Evolutionary conservation across 257 asterid genomes (phyloP).

Genomic region (Penstemon eatonii): DNA sequence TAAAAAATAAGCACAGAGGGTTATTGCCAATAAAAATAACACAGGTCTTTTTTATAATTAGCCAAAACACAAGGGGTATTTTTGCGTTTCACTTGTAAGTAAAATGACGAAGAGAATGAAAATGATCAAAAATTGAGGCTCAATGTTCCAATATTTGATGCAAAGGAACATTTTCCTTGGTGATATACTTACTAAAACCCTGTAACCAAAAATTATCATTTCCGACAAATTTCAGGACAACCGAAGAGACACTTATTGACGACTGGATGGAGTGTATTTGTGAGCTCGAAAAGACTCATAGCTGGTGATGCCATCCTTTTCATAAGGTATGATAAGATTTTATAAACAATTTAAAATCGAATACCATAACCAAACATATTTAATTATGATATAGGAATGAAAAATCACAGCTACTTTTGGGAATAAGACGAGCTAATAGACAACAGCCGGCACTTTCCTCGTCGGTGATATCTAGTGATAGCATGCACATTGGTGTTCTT

Average conservation of each 20-base stretch:
- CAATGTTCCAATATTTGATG: too few species aligned
- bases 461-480: conserved; percentile 87
- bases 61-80: too few species aligned
- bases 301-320: conserved; percentile 97
- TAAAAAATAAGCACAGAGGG: too few species aligned
- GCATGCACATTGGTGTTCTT: conserved; percentile 97
- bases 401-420: conserved; percentile 81
- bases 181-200: too few species aligned
- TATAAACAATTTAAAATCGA: neutral
- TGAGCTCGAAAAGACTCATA: conserved; percentile 80
- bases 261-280: conserved; percentile 98
- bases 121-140: too few species aligned
- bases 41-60: too few species aligned
- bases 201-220: too few species aligned
- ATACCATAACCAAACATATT: conserved; percentile 19
- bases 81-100: too few species aligned
- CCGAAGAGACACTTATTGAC: conserved; percentile 94
- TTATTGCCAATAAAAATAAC: too few species aligned
- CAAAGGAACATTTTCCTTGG: too few species aligned
- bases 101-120: too few species aligned
- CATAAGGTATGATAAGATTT: conserved; percentile 54
- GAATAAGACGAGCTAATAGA: conserved; percentile 77
- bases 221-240: conserved; percentile 59
- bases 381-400: conserved; percentile 62
- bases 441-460: conserved; percentile 89